phyloP scores from a whole-genome alignment of 805 yeast species.

The Metschnikowia shivogae region DNA sequence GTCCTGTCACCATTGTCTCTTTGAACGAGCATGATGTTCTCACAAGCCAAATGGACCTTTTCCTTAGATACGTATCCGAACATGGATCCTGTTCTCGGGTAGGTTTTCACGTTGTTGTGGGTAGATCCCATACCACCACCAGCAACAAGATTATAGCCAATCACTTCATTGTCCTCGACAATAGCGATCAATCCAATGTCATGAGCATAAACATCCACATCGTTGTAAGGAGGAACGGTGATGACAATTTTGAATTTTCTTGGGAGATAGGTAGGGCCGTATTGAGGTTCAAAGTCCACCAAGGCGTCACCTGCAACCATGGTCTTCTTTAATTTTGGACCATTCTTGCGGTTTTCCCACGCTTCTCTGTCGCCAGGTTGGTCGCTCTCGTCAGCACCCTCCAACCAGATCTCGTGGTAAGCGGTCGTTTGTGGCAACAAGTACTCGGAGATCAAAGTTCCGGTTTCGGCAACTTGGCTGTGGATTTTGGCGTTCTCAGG shows the following conservation, averaged over 20 bases:
- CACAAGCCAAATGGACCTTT: constrained; percentile 74
- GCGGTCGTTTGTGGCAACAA: constrained; percentile 90
- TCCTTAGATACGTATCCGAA: constrained; percentile 72
- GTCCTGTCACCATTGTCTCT: constrained; percentile 93
- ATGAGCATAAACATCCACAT: constrained; percentile 94
- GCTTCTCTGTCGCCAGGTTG: constrained; percentile 58
- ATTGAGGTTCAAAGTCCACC: constrained; percentile 80
- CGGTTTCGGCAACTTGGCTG: constrained; percentile 61
- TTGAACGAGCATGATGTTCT: constrained; percentile 89
- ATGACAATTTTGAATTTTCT: constrained; percentile 94
- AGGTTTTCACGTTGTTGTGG: constrained; percentile 93
- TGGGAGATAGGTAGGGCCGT: constrained; percentile 84
- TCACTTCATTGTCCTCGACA: constrained; percentile 57
- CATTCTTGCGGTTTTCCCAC: constrained; percentile 64
- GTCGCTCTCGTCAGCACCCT: constrained; percentile 75
- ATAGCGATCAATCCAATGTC: constrained; percentile 92
- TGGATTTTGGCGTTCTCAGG: constrained; percentile 84
- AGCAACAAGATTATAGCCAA: constrained; percentile 83
- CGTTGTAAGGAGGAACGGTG: constrained; percentile 93
- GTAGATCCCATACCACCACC: constrained; percentile 99
- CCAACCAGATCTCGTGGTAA: constrained; percentile 94
- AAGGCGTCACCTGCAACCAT: constrained; percentile 83
- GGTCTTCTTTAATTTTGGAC: constrained; percentile 77
- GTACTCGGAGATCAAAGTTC: constrained; percentile 69
- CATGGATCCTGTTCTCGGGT: constrained; percentile 89